Evolutionary conservation across 2,329 filamentous ascomycete species (phyloP), one percentile per base, ranked within the genome.

Genomic region (Colletotrichum euphorbiae): DNA sequence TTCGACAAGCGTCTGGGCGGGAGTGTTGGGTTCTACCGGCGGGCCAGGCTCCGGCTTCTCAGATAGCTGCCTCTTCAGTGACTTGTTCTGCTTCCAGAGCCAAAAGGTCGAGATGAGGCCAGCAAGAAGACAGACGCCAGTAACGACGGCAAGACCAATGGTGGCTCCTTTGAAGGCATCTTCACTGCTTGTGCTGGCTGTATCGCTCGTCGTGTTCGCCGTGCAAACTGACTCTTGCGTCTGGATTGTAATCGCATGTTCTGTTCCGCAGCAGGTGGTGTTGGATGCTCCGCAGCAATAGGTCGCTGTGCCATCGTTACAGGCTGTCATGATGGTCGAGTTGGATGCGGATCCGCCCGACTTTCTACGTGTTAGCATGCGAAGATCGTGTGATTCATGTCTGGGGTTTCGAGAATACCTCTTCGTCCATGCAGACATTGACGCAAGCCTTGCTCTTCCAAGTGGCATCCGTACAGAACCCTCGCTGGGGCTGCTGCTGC

Each of bases 211-310:
- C 5, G 51, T 56, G 36, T 69, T 69, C 11, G 67, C 55, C 3
- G 58, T 63, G 6, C 72, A 69, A 3, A 75, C 70, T 19, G 71
- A 69, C 5, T 67, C 70, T 62, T 74, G 72, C 3, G 70, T 70
- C 19, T 73, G 68, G 28, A 76, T 70, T 2, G 43, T 28, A 28
- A 77, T 67, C 33, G 75, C 74, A 0, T 42, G 31, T 0, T 69
- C 15, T 33, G 75, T 76, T n/a, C 73, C 74, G 52, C 76, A 77
- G 68, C 76, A 77, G 19, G 71, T 71, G 6, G 72, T 72, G 56
- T 75, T 73, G 15, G 73, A 69, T 12, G 63, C 55, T 11, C 78
- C 77, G 24, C 77, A 79, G 70, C 78, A 79, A 40, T 75, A 76
- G 4, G 69, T 75, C 4, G 71, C 69, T 1, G 75, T 73, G 28